phyloP scores from a whole-genome alignment of 2,329 filamentous ascomycete species.

The Coniochaeta sp. region DNA sequence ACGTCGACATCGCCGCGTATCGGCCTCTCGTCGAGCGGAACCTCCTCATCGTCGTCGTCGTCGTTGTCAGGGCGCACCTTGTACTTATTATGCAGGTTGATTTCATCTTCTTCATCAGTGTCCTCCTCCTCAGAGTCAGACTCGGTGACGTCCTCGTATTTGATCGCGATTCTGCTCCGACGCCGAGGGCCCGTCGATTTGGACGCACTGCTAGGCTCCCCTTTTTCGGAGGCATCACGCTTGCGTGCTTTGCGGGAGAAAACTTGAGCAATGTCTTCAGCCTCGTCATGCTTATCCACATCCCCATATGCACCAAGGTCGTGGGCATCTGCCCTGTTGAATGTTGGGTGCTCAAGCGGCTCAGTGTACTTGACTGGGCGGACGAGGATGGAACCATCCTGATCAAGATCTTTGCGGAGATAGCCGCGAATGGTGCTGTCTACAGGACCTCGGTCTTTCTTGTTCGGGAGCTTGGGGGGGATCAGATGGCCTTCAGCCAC shows the following conservation, averaged over 20 bases:
- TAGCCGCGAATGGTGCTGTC: conserved; percentile 24
- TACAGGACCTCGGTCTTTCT: conserved; percentile 1
- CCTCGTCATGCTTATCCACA: neutral
- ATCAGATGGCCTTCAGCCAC: conserved; percentile 32
- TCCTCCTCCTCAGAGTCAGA: neutral
- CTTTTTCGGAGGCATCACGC: neutral
- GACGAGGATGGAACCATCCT: neutral
- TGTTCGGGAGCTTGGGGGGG: conserved; percentile 24
- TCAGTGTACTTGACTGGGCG: neutral
- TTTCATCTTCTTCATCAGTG: neutral
- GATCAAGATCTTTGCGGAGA: neutral
- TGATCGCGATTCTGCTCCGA: neutral
- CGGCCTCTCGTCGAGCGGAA: neutral
- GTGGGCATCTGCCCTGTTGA: conserved; percentile 6
- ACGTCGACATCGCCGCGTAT: neutral
- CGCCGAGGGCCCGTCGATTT: neutral
- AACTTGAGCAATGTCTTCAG: neutral
- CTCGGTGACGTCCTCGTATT: neutral
- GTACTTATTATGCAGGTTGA: too few species aligned
- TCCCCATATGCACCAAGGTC: conserved; percentile 1
- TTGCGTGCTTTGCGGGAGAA: neutral
- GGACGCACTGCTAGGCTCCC: neutral
- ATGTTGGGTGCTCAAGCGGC: neutral
- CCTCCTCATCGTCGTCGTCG: neutral
- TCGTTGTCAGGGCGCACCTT: too few species aligned